Evolutionary conservation across 2,329 filamentous ascomycete genomes (phyloP), one percentile per base, ranked within the genome.

Genomic region (Trichoderma sp.): DNA sequence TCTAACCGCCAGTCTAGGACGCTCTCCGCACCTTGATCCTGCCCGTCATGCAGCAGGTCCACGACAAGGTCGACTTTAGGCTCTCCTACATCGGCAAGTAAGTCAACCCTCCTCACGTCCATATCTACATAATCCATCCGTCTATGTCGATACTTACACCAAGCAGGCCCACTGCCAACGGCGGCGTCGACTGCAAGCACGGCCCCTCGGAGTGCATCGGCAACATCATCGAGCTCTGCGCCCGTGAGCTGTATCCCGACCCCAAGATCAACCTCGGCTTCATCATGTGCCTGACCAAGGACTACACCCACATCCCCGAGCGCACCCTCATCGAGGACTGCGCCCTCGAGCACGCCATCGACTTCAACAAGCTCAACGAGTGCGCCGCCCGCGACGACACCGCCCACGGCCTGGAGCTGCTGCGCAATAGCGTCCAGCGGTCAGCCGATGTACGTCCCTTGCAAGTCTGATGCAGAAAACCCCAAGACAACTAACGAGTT

Each of bases 171-270:
- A 88, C 90, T 58, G 82, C 88, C 68, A 90, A 95, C 71, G 91
- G 93, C 71, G 93, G 92, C 63, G 89, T 98, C 66, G 82, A 87
- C 41, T 99, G 95, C 81, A 94, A 83, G 79, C 95, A 99, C 76
- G 95, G 95, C 7, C 90, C 93, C 5, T 84, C 83, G 48, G 95
- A 99, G 79, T 99, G 85, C 76, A 86, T 98, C 72, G 95, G 95
- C 67, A 93, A 99, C 79, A 96, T 97, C 75, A 83, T 99, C 77
- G 90, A 97, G 76, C 89, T 99, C 57, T 99, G 95, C 79, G 93
- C 93, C 41, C 88, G 89, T 66, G 83, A 90, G 68, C 83, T 95
- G 39, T 95, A 95, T 73, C 90, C 91, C 34, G 88, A 93, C 69
- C 91, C 91, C 39, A 95, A 96, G 78, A 91, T 89, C 69, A 93